Percentiles rank a stretch among this genome's conserved stretches.
Evolutionary conservation across 257 asterid genomes (phyloP).

Genomic region (Cordia subcordata): DNA sequence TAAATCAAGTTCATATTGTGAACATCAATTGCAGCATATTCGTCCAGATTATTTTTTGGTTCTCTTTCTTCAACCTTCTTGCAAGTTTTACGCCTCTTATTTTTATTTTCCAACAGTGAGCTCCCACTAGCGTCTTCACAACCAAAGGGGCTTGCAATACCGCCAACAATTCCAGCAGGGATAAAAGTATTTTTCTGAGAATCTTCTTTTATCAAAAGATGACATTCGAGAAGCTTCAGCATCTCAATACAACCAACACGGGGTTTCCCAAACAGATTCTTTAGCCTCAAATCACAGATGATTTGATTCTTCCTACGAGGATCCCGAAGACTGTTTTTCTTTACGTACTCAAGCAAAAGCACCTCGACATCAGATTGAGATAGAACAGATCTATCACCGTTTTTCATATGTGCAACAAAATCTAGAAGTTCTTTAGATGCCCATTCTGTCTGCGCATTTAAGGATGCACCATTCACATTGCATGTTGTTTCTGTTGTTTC

Average conservation of each 20-base stretch:
- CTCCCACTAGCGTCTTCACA: constrained; percentile 30
- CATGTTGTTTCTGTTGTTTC: constrained; percentile 22
- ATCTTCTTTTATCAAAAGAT: constrained; percentile 54
- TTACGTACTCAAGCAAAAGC: constrained; percentile 59
- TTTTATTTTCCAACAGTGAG: constrained; percentile 23
- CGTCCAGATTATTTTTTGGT: constrained; percentile 47
- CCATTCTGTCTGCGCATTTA: constrained; percentile 43
- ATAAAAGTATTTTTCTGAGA: constrained; percentile 34
- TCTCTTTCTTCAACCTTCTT: constrained; percentile 52
- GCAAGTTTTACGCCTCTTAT: constrained; percentile 50
- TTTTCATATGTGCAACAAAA: constrained; percentile 67
- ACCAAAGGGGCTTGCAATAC: constrained; percentile 23
- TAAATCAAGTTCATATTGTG: constrained; percentile 80
- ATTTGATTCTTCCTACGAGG: constrained; percentile 66
- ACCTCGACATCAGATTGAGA: constrained; percentile 66
- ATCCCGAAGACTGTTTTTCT: constrained; percentile 67
- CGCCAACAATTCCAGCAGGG: constrained; percentile 61
- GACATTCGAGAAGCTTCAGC: constrained; percentile 80
- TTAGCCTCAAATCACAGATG: constrained; percentile 68
- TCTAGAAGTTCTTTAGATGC: constrained; percentile 71
- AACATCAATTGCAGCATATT: constrained; percentile 79
- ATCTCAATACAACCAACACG: constrained; percentile 72
- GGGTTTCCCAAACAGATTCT: constrained; percentile 66
- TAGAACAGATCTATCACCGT: constrained; percentile 58
- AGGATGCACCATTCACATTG: constrained; percentile 13